Evolutionary conservation across 202 grass and related monocot genomes (phyloP), one percentile per base, ranked within the genome.

Genomic region (Cymbopogon flexuosus): DNA sequence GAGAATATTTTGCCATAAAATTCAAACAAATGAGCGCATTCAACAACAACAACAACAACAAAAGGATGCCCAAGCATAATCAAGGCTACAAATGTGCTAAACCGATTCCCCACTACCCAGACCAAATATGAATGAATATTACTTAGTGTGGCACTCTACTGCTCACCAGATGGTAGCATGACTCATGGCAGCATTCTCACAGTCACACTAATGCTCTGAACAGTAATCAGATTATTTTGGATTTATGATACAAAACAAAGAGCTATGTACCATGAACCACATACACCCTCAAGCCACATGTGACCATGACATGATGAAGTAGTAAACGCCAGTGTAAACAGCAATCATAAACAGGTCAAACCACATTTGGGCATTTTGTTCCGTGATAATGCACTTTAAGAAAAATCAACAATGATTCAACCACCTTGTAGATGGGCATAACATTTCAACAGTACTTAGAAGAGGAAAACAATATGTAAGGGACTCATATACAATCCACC

Each of bases 241-340:
- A 49, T 49, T 77, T 14, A 52, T n/a, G 67, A 70, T 47, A 19
- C 49, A 83, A 70, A 78, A 78, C 41, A 42, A 54, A 30, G 31
- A 78, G 52, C n/a, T 56, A 68, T 58, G 47, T 41, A 58, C 73
- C 37, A 16, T 45, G 36, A 31, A 22, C 35, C 13, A 35, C 57
- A 69, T 70, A 70, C 9, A 79, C 46, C 15, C 42, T 63, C 56
- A 54, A 30, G 66, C 16, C 34, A 52, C 33, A 64, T 6, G 31
- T 8, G 36, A 75, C 9, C 52, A 72, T 72, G 36, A 23, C 21
- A 68, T 42, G 62, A 36, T 79, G 65, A 64, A 64, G 16, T 54
- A 65, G 29, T 47, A 76, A 67, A 45, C 7, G 2, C 51, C 51
- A 21, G 18, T 56, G 39, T 60, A 6, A 30, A 19, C 9, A 40